Percentiles rank a stretch among this genome's conserved stretches.
Evolutionary conservation across 768 basidiomycete species (phyloP).

Genomic region (Chalciporus pseudorubinellus): DNA sequence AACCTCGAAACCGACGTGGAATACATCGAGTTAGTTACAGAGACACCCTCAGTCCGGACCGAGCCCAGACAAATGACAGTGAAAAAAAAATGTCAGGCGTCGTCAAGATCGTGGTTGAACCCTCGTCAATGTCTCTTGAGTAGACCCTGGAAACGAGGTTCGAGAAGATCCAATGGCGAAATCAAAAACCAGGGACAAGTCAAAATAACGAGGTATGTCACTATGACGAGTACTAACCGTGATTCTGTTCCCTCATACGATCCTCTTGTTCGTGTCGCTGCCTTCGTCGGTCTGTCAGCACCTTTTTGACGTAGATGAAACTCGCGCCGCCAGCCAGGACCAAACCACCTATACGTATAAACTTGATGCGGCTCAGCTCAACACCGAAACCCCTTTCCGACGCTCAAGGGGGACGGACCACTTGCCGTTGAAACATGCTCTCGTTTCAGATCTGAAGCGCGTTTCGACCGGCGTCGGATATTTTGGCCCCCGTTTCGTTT

Average conservation of each 20-base stretch:
- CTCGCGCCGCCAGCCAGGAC: constrained; percentile 28
- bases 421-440: not conserved
- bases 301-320: constrained; percentile 31
- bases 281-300: constrained; percentile 26
- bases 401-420: constrained; percentile 12
- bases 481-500: too few relatives aligned
- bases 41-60: not conserved
- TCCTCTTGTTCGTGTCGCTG: constrained; percentile 20
- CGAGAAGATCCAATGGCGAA: not conserved
- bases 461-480: too few relatives aligned
- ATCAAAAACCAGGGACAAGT: not conserved
- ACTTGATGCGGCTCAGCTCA: constrained; percentile 9
- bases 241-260: constrained; percentile 10
- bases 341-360: constrained; percentile 26
- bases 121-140: constrained; percentile 1
- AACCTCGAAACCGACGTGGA: too few relatives aligned
- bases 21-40: not conserved
- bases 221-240: not conserved
- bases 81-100: not conserved
- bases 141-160: constrained; percentile 1
- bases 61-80: too few relatives aligned
- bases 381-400: not conserved
- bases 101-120: not conserved
- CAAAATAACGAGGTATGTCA: constrained; percentile 5
- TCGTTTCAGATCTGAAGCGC: too few relatives aligned